A percentile compares a stretch with the other conserved stretches of the same genome.
phyloP scores from a whole-genome alignment of 1,139 yeast genomes.

The Hyphopichia burtonii region DNA sequence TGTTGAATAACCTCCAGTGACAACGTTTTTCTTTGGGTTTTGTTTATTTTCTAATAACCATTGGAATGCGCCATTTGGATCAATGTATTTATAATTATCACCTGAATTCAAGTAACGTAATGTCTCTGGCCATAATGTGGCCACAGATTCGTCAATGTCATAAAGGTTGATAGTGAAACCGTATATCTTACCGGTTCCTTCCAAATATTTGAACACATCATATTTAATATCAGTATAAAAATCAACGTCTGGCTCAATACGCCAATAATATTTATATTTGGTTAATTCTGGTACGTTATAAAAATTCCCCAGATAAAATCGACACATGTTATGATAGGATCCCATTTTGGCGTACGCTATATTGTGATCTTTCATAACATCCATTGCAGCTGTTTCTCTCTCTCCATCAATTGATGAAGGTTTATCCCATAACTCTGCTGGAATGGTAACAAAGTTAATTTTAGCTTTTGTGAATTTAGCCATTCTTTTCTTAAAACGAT shows the following conservation, averaged over 20 bases:
- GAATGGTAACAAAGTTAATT: conserved; percentile 58
- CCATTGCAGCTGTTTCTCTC: conserved; percentile 40
- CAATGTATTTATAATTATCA: conserved; percentile 60
- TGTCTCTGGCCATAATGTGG: conserved; percentile 69
- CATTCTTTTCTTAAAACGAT: conserved; percentile 50
- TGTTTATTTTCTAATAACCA: conserved; percentile 72
- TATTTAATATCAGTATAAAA: conserved; percentile 69
- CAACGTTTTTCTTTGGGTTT: conserved; percentile 52
- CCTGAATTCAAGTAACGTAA: conserved; percentile 52
- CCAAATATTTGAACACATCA: conserved; percentile 76
- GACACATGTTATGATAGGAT: conserved; percentile 80
- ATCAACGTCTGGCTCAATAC: conserved; percentile 73
- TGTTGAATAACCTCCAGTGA: conserved; percentile 71
- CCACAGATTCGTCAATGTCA: conserved; percentile 64
- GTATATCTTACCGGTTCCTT: conserved; percentile 58
- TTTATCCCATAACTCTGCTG: conserved; percentile 59
- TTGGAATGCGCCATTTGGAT: conserved; percentile 59
- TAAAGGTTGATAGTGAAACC: conserved; percentile 70
- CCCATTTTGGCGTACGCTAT: conserved; percentile 62
- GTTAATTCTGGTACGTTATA: conserved; percentile 60
- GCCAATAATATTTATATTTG: conserved; percentile 63
- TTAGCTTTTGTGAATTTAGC: conserved; percentile 45
- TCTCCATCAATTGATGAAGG: conserved; percentile 55
- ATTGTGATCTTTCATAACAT: conserved; percentile 38
- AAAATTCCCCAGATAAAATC: conserved; percentile 57